Evolutionary conservation across 371 early-diverging fungal genomes (phyloP).

Genomic region (Zychaea mexicana): DNA sequence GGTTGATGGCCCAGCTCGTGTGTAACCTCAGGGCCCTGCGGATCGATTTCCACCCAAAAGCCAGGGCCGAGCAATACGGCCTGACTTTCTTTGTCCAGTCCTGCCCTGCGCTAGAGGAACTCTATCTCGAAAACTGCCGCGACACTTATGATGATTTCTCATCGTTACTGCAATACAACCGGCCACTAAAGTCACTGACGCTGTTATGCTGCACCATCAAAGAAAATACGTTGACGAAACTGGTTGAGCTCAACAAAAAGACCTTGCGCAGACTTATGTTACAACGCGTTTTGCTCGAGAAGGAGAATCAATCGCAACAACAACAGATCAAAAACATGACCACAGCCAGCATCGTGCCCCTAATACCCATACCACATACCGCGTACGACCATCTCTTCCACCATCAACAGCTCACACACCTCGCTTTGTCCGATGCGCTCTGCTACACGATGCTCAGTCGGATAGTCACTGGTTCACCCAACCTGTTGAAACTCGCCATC

Average conservation of each 20-base stretch:
- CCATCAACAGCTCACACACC: constrained; percentile 22
- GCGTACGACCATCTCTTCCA: constrained; percentile 17
- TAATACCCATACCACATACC: constrained; percentile 21
- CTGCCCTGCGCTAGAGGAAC: constrained; percentile 36
- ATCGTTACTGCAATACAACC: constrained; percentile 24
- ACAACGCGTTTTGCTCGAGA: constrained; percentile 36
- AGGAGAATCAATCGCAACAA: not conserved
- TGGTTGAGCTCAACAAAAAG: constrained; percentile 16
- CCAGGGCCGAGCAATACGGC: constrained; percentile 45
- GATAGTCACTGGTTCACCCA: constrained; percentile 29
- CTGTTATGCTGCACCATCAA: constrained; percentile 44
- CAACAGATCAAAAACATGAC: constrained; percentile 11
- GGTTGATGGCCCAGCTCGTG: constrained; percentile 41
- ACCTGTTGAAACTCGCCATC: constrained; percentile 38
- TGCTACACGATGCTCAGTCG: constrained; percentile 18
- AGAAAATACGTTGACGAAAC: constrained; percentile 19
- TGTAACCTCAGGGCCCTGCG: constrained; percentile 38
- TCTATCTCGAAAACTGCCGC: constrained; percentile 46
- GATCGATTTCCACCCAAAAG: constrained; percentile 45
- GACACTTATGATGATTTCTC: constrained; percentile 50
- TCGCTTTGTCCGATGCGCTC: constrained; percentile 42
- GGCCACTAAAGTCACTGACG: constrained; percentile 32
- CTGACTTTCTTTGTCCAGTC: constrained; percentile 33
- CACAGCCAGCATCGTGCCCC: constrained; percentile 11
- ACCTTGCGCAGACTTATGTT: constrained; percentile 24